These are phyloP conservation scores for Candida succiphila DNA, from an alignment of 805 yeast species.

Conservation along the genomic window DNA sequence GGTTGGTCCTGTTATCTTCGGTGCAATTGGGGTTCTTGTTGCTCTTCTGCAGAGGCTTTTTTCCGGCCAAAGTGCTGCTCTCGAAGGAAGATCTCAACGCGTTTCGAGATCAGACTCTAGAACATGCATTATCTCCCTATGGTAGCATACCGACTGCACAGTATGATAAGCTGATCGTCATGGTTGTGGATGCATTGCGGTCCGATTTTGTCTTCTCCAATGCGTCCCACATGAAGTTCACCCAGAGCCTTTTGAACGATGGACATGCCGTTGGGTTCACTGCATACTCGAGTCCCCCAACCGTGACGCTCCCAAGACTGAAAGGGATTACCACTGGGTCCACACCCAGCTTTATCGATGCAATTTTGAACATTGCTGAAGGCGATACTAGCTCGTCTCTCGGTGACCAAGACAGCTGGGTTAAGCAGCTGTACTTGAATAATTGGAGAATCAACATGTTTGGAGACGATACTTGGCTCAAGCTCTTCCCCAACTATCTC, in stretches of 20 bases:
- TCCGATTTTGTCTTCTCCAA: constrained; percentile 74
- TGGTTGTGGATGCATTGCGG: constrained; percentile 91
- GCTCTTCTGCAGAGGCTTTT: constrained; percentile 73
- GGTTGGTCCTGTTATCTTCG: constrained; percentile 10
- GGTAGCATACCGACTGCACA: constrained; percentile 24
- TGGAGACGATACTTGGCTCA: constrained; percentile 98
- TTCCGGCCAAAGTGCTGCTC: constrained; percentile 78
- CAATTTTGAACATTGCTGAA: constrained; percentile 88
- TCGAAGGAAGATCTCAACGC: constrained; percentile 42
- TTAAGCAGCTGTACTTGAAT: constrained; percentile 46
- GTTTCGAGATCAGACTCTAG: constrained; percentile 21
- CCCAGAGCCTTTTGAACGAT: constrained; percentile 51
- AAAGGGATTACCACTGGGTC: constrained; percentile 94
- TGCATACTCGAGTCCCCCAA: constrained; percentile 89
- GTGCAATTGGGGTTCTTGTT: constrained; percentile 44
- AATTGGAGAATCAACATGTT: constrained; percentile 59
- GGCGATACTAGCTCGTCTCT: constrained; percentile 65
- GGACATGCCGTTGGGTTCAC: constrained; percentile 84
- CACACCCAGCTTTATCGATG: constrained; percentile 89
- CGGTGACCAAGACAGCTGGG: constrained; percentile 78
- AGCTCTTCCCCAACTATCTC: constrained; percentile 70
- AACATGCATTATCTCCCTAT: constrained; percentile 19
- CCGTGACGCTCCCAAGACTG: constrained; percentile 89
- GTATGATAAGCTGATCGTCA: constrained; percentile 61
- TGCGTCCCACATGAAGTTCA: constrained; percentile 52